These are phyloP conservation scores for Clarireedia paspali DNA, from an alignment of 2,329 filamentous ascomycete species.

Conservation along the genomic window DNA sequence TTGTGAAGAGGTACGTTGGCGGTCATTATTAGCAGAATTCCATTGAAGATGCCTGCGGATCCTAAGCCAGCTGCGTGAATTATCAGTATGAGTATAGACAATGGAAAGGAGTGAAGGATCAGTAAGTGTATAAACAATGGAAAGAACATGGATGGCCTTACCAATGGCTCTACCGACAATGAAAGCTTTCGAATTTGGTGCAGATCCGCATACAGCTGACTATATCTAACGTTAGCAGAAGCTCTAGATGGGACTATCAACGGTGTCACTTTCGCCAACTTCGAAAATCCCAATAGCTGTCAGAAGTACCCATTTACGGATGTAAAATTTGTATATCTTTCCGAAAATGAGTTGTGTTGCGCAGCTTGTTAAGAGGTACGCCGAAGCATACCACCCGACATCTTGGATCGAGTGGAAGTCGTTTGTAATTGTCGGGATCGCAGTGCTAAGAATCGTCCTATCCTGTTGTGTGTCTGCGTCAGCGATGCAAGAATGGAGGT, in stretches of 20 bases:
- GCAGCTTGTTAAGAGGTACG: conserved; percentile 32
- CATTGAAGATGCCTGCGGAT: conserved; percentile 19
- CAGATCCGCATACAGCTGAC: conserved; percentile 28
- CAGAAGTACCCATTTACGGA: conserved; percentile 26
- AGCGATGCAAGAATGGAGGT: not conserved
- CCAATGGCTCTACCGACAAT: conserved; percentile 31
- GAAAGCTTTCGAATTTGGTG: conserved; percentile 28
- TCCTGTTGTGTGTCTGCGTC: conserved; percentile 17
- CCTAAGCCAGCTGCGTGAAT: conserved; percentile 19
- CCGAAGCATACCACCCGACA: conserved; percentile 38
- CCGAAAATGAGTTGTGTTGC: conserved; percentile 25
- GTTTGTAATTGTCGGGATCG: conserved; percentile 33
- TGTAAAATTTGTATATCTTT: conserved; percentile 28
- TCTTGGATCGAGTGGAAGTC: conserved; percentile 35
- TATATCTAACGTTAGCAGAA: conserved; percentile 8
- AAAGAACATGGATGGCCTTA: conserved; percentile 4
- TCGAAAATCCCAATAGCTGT: conserved; percentile 29
- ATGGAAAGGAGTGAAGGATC: not conserved
- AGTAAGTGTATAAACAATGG: not conserved
- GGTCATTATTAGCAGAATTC: conserved; percentile 22
- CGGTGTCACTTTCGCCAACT: conserved; percentile 22
- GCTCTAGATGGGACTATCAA: not conserved
- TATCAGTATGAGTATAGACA: not conserved
- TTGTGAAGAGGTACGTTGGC: conserved; percentile 12
- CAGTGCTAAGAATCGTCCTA: conserved; percentile 32